Evolutionary conservation across 164 flowering plant species (phyloP).

Genomic region (Kalanchoe fedtschenkoi): DNA sequence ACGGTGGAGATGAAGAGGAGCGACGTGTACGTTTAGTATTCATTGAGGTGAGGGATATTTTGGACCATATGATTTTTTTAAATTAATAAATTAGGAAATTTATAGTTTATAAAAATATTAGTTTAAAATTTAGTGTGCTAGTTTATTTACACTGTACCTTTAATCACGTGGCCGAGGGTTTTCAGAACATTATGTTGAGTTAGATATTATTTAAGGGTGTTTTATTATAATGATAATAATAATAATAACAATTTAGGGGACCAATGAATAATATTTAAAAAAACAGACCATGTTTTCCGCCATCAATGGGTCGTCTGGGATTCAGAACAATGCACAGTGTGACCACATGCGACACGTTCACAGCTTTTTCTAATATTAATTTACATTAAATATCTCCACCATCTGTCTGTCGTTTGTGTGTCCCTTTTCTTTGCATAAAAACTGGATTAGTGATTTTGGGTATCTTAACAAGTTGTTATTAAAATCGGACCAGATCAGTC

Average conservation of each 20-base stretch:
- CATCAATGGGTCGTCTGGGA: not conserved
- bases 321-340: constrained; percentile 2
- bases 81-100: too few relatives aligned
- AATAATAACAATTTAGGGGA: not conserved
- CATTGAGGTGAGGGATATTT: not conserved
- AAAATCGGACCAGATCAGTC: too few relatives aligned
- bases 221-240: too few relatives aligned
- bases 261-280: not conserved
- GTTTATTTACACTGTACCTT: not conserved
- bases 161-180: not conserved
- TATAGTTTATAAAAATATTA: too few relatives aligned
- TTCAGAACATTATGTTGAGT: not conserved
- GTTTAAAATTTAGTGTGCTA: not conserved
- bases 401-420: too few relatives aligned
- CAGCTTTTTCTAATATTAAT: constrained; percentile 8
- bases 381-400: not conserved
- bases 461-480: too few relatives aligned
- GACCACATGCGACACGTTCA: constrained; percentile 10
- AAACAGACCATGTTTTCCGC: not conserved
- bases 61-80: not conserved
- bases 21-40: not conserved
- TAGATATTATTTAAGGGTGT: not conserved
- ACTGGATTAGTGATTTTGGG: too few relatives aligned
- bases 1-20: not conserved
- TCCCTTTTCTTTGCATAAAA: too few relatives aligned